These are phyloP conservation scores for Fusarium sp. DNA, from an alignment of 2,329 filamentous ascomycete genomes.

Conservation along the genomic window DNA sequence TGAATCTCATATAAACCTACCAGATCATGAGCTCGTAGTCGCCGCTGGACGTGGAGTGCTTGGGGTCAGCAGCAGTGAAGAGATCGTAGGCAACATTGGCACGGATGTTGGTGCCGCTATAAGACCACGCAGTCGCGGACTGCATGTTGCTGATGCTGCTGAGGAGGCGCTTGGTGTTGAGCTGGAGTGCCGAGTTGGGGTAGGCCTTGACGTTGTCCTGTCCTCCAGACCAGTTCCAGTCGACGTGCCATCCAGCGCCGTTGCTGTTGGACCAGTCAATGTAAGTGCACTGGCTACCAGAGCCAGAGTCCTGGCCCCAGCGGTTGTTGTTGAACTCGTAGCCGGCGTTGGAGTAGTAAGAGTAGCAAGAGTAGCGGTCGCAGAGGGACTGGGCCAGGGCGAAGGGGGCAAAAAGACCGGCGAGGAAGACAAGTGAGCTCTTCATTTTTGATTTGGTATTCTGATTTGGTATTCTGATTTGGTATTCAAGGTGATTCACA, in stretches of 20 bases:
- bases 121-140: slow-evolving; percentile 27
- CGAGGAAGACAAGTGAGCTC: slow-evolving; percentile 14
- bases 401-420: slow-evolving; percentile 21
- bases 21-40: slow-evolving; percentile 31
- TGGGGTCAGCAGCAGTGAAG: slow-evolving; percentile 22
- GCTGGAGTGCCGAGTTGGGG: slow-evolving; percentile 20
- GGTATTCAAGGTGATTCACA: neutral
- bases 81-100: slow-evolving; percentile 28
- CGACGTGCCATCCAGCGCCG: slow-evolving; percentile 22
- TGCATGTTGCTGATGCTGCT: slow-evolving; percentile 24
- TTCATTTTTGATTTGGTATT: slow-evolving; percentile 8
- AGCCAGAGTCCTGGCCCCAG: slow-evolving; percentile 19
- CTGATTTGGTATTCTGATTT: too few species aligned
- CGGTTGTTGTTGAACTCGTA: slow-evolving; percentile 34
- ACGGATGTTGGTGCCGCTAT: slow-evolving; percentile 22
- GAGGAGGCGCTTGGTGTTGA: slow-evolving; percentile 13
- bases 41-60: slow-evolving; percentile 14
- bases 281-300: slow-evolving; percentile 22
- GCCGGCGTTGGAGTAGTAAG: slow-evolving; percentile 22
- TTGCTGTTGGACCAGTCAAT: slow-evolving; percentile 29
- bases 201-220: slow-evolving; percentile 22
- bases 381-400: slow-evolving; percentile 20
- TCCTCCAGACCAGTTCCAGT: slow-evolving; percentile 22
- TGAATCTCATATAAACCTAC: neutral
- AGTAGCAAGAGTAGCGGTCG: slow-evolving; percentile 26